These are phyloP conservation scores for Rozella allomycis DNA, from an alignment of 371 early-diverging fungal species.

Conservation along the genomic window DNA sequence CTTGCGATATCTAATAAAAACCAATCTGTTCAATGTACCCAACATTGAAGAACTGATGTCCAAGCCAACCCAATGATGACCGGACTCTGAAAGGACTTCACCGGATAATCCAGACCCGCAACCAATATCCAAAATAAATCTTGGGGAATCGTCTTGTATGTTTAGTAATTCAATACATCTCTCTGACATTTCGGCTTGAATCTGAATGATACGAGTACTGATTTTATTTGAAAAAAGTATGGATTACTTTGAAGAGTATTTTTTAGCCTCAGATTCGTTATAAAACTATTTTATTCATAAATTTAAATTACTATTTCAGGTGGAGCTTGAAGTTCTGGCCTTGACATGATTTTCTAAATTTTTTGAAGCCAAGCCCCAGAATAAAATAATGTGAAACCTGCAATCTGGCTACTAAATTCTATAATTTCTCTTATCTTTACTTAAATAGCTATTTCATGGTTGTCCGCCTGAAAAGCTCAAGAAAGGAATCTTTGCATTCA, in stretches of 20 bases:
- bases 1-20: conserved; percentile 3
- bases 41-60: conserved; percentile 92
- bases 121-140: conserved; percentile 83
- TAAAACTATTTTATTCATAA: no score
- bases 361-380: no score
- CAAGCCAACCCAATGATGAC: conserved; percentile 87
- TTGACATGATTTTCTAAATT: not conserved
- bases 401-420: no score
- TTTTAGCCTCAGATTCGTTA: conserved; percentile 70
- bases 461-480: no score
- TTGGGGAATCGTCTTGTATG: conserved; percentile 46
- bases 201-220: conserved; percentile 67
- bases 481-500: no score
- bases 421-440: no score
- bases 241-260: conserved; percentile 76
- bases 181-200: conserved; percentile 81
- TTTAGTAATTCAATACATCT: conserved; percentile 74
- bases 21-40: conserved; percentile 9
- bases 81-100: conserved; percentile 78
- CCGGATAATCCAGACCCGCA: conserved; percentile 91
- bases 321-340: not conserved
- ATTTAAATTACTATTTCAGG: no score
- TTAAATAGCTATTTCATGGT: no score
- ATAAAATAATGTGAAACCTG: no score
- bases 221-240: not conserved